Evolutionary conservation across 139 green algal species (phyloP), one percentile per base, ranked within the genome.

Genomic region (Haematococcus lacustris): DNA sequence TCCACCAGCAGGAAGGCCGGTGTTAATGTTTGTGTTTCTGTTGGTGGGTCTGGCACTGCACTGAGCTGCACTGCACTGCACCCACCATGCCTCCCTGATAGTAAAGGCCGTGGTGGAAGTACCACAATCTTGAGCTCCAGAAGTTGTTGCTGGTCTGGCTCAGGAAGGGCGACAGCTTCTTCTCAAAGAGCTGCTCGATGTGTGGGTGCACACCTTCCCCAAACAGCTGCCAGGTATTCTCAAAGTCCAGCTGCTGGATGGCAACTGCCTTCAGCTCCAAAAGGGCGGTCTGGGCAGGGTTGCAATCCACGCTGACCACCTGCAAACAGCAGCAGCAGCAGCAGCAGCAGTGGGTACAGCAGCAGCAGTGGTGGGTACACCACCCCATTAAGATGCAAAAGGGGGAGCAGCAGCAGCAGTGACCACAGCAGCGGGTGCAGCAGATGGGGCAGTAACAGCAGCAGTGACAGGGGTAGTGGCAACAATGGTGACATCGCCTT

Each of bases 241-340:
- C 90, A 68, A 91, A 98, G 5, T 87, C 78, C 40, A 98, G 85
- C 37, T 91, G 77, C 83, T 86, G 83, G 77, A 96, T 94, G 62
- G 91, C 92, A 6, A 77, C 63, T 35, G 79, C 66, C 80, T 99
- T 99, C 3, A 99, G 86, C 85, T 99, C 95, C 51, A 98, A 83
- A 43, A 99, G 85, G 25, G 91, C 91, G 7, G 75, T 89, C 81
- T 98, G 94, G 6, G 95, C 95, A 26, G 93, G 93, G 83, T 99
- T 99, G 88, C 96, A 97, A 88, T 99, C 95, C 61, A 98, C 95
- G 2, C 83, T 88, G 51, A 94, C 90, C 30, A 98, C 93, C 81
- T 91, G 82, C 23, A n/a, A n/a, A n/a, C n/a, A n/a, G n/a, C n/a
- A n/a, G n/a, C n/a, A n/a, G n/a, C n/a, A n/a, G n/a, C n/a, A n/a